Conservation (phyloP, 1,284 basidiomycete species). For the Schizopora paradoxa region DNA sequence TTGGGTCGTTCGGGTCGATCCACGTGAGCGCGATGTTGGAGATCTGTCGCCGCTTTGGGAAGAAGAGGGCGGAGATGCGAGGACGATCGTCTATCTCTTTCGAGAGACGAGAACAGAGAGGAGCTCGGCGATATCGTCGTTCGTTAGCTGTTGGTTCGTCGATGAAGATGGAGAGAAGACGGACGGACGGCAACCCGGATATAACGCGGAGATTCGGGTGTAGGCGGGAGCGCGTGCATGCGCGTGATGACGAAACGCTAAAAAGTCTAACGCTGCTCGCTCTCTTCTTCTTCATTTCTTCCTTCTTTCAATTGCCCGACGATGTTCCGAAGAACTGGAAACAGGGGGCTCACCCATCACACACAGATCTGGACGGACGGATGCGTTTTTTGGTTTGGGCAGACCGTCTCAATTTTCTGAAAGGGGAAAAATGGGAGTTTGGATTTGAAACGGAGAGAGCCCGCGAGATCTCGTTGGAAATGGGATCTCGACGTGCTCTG, state of each 20-base stretch:
- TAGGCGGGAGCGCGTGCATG: no score
- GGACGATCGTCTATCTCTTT: no score
- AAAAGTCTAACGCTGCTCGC: constrained; percentile 8
- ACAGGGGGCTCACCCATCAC: not conserved
- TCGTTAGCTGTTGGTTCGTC: no score
- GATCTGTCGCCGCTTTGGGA: no score
- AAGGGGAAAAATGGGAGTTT: not conserved
- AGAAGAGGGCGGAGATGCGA: no score
- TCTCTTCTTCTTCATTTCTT: not conserved
- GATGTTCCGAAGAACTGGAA: constrained; percentile 1
- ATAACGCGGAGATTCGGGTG: constrained; percentile 13
- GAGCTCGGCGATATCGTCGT: no score
- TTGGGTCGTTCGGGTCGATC: no score
- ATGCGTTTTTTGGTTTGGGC: not conserved
- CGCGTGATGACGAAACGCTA: constrained; percentile 12
- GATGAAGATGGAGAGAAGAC: no score
- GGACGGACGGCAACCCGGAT: constrained; percentile 14
- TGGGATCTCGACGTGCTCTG: not conserved
- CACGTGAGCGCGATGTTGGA: no score
- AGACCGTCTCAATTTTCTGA: not conserved
- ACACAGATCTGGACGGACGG: not conserved
- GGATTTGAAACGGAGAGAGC: not conserved
- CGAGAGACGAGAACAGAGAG: no score
- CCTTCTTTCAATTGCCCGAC: not conserved
- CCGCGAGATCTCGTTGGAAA: not conserved